A percentile compares a stretch with the other conserved stretches of the same genome.
Evolutionary conservation across 208 protist species (phyloP).

Genomic region (Leishmania lainsoni): DNA sequence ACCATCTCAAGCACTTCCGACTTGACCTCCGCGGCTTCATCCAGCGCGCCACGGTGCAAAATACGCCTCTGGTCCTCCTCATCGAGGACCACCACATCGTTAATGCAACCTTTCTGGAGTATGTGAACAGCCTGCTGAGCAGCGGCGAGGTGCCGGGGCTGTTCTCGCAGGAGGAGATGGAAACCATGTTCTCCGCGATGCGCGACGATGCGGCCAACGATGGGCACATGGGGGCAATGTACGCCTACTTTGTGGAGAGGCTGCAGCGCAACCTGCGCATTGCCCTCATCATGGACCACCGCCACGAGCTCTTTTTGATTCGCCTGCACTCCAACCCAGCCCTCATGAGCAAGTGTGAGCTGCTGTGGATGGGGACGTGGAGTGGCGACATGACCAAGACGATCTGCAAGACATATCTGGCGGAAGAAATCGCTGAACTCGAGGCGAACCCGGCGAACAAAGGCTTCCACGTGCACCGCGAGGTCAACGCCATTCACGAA

Average conservation of each 20-base stretch:
- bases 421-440: slow-evolving; percentile 69
- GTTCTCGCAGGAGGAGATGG: slow-evolving; percentile 97
- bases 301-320: slow-evolving; percentile 84
- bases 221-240: slow-evolving; percentile 83
- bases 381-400: slow-evolving; percentile 75
- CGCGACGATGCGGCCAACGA: slow-evolving; percentile 87
- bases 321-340: slow-evolving; percentile 95
- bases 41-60: slow-evolving; percentile 77
- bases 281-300: slow-evolving; percentile 93
- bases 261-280: slow-evolving; percentile 94
- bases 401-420: slow-evolving; percentile 84
- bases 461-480: slow-evolving; percentile 80
- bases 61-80: slow-evolving; percentile 94
- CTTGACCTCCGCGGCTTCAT: slow-evolving; percentile 83
- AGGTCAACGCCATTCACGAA: slow-evolving; percentile 89
- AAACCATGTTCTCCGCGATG: slow-evolving; percentile 91
- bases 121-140: slow-evolving; percentile 94
- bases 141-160: slow-evolving; percentile 95
- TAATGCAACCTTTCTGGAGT: slow-evolving; percentile 96
- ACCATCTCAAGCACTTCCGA: slow-evolving; percentile 89
- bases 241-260: slow-evolving; percentile 85
- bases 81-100: slow-evolving; percentile 98
- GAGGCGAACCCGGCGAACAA: slow-evolving; percentile 69
- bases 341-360: slow-evolving; percentile 91
- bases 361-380: slow-evolving; percentile 96